Evolutionary conservation across 192 early-diverging fungal genomes (phyloP), one percentile per base, ranked within the genome.

Genomic region (Martensiomyces pterosporus): DNA sequence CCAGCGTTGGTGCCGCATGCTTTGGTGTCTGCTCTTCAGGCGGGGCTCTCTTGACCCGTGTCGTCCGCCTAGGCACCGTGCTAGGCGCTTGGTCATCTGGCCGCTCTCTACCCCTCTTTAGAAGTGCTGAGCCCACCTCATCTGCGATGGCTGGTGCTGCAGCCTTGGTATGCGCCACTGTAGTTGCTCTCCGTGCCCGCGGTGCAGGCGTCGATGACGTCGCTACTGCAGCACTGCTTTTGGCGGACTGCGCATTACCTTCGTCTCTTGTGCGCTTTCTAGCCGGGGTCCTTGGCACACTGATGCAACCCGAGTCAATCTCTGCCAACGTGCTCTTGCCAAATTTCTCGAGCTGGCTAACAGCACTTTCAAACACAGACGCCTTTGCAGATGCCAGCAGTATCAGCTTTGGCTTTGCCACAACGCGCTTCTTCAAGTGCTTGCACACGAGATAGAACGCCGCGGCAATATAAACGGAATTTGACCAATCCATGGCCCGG

Each of bases 371-470:
- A 25, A 58, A 66, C 10, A 62, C 52, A 1, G 36, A 26, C n/a
- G 47, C 48, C 26, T 58, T 65, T 0, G 57, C 46, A 2, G 33
- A 35, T 1, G 70, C 58, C 8, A 55, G 29, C 0, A 41, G 43
- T 3, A 74, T 36, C 17, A 74, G 40, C 17, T 60, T 52, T 16
- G 63, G 23, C 24, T 62, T 65, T 24, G 48, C 39, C 2, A 43
- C 58, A 14, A 61, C 54, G 38, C 70, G 70, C 27, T 60, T 65
- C 47, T 74, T 74, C 39, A 62, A 47, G 21, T 56, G 62, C 45
- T 49, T 66, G 55, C 58, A 66, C 10, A 54, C 70, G 2, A 74
- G 39, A 4, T 47, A 46, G 42, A 66, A 74, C 9, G 57, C 70
- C 3, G 49, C 55, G 23, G 39, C 63, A 49, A 74, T 25, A 18